Percentiles rank a stretch among this genome's conserved stretches.
Conservation (phyloP, 139 green algal species). For the Nannochloris sp. region DNA sequence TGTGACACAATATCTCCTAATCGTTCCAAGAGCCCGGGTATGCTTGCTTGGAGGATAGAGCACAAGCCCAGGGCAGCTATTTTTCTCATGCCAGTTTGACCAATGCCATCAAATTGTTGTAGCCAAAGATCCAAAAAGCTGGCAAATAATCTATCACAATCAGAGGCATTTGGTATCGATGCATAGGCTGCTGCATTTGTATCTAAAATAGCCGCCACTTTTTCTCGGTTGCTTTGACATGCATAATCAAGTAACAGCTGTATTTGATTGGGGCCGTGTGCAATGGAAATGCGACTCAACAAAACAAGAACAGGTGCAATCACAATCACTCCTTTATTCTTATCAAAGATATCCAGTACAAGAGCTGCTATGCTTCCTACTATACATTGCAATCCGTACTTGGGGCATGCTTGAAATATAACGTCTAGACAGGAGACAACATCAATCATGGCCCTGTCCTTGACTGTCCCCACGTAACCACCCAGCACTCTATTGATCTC, state of each 20-base stretch:
- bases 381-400: conserved; percentile 23
- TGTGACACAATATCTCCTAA: conserved; percentile 26
- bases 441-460: conserved; percentile 50
- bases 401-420: conserved; percentile 37
- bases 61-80: conserved; percentile 64
- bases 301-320: no score
- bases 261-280: neutral
- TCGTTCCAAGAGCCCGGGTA: conserved; percentile 28
- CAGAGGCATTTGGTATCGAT: conserved; percentile 11
- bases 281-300: conserved; percentile 18
- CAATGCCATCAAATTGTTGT: conserved; percentile 44
- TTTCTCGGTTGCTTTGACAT: neutral
- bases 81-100: conserved; percentile 40
- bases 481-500: conserved; percentile 39
- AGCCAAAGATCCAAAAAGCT: conserved; percentile 52
- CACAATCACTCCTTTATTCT: no score
- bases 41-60: conserved; percentile 41
- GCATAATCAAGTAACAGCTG: neutral
- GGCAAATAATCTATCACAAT: conserved; percentile 3
- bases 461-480: conserved; percentile 46
- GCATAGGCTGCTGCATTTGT: conserved; percentile 5
- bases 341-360: neutral
- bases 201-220: neutral
- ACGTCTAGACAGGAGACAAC: conserved; percentile 45
- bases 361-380: conserved; percentile 18